A percentile compares a stretch with the other conserved stretches of the same genome.
Evolutionary conservation across 2,329 filamentous ascomycete genomes (phyloP).

Genomic region (Coniochaeta ligniaria): DNA sequence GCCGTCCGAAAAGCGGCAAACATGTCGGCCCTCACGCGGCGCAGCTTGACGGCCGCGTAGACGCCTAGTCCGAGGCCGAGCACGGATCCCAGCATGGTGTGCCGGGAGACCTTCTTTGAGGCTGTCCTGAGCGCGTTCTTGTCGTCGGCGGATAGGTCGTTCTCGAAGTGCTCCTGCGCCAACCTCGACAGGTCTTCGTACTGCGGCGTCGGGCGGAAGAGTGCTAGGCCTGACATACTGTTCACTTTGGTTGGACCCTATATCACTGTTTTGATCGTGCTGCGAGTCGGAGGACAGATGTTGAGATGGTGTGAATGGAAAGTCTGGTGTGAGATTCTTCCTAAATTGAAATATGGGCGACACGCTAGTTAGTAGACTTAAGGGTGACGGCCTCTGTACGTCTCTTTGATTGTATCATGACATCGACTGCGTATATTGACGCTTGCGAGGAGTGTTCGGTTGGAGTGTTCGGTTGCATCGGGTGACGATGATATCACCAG

Average conservation of each 20-base stretch:
- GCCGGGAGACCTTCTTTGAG: conserved; percentile 43
- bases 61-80: conserved; percentile 53
- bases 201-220: conserved; percentile 23
- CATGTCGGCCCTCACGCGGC: conserved; percentile 46
- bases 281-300: background rate
- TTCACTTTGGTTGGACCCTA: background rate
- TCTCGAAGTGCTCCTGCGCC: conserved; percentile 50
- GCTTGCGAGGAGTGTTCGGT: background rate
- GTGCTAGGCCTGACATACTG: conserved; percentile 11
- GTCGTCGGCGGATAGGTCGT: conserved; percentile 47
- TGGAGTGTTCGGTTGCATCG: background rate
- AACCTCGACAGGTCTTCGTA: conserved; percentile 44
- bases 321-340: background rate
- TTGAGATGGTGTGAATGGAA: background rate
- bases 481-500: background rate
- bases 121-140: conserved; percentile 50
- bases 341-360: background rate
- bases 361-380: background rate
- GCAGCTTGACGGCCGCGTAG: conserved; percentile 48
- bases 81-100: conserved; percentile 51
- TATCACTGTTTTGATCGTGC: background rate
- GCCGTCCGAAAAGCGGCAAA: conserved; percentile 54
- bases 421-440: no score
- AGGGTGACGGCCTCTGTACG: background rate
- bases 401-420: background rate